Base-by-base conservation (phyloP, 352 stramenopile species). In the Phytophthora kernoviae region DNA sequence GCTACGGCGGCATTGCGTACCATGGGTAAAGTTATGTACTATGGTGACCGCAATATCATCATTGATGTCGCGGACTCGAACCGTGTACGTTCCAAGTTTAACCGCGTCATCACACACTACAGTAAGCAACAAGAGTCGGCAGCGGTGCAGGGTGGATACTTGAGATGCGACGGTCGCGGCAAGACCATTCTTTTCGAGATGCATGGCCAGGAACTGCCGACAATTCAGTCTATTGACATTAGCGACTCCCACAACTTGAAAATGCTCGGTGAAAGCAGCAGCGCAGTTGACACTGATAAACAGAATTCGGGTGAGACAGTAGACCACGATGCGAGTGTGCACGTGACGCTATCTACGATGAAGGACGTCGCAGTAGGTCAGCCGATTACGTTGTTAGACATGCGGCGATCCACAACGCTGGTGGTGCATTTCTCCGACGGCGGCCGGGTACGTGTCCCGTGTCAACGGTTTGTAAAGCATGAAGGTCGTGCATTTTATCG, bases 21-120 rank as follows among this genome's bases (percentile, higher is more conserved):
- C 4, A 77, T 84, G 56, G 84, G 81, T 15, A 79, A 78, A 45
- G 77, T 93, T 14, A 71, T 95, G 47, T 93, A 90, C 61, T 93
- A 91, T 49, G 84, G 82, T 12, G 84, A 95, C 58, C 54, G 55
- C 0, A 91, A 93, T 37, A 61, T 95, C 9, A 77, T 91, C 22
- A 90, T 95, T 37, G 79, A 92, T 48, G 83, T 95, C 7, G 82
- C 73, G 1, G 80, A 95, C 63, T 93, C 84, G 51, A 93, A 95
- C 45, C 84, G 86, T 7, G 62, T 87, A 21, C 80, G 82, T 18
- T 91, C 80, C 36, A 93, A 91, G 62, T 92, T 95, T 58, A 92
- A 95, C 32, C 84, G 81, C 27, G 77, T 95, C 20, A 80, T 95
- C 43, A 93, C 84, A 11, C 81, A 91, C 50, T 91, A 85, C 32